phyloP scores from a whole-genome alignment of 352 stramenopile species.

The Plasmopara halstedii region DNA sequence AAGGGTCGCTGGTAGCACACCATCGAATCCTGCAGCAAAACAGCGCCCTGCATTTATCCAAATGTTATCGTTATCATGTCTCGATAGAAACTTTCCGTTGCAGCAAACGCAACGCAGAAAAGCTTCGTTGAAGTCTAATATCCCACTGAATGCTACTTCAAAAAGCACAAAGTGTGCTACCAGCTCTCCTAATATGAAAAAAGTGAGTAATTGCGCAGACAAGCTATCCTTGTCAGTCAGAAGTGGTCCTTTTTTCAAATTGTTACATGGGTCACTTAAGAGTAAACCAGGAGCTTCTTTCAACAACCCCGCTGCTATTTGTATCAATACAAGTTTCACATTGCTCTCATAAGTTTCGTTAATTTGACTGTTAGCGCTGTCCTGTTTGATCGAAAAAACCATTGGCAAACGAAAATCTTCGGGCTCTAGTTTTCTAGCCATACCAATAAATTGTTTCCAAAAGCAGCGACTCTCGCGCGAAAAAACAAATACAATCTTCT shows the following conservation, averaged over 20 bases:
- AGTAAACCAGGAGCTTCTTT: slow-evolving; percentile 32
- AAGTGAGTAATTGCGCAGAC: slow-evolving; percentile 26
- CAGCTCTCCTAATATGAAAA: slow-evolving; percentile 56
- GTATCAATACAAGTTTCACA: slow-evolving; percentile 37
- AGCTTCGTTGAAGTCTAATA: slow-evolving; percentile 44
- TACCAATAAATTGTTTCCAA: slow-evolving; percentile 46
- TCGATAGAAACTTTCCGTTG: slow-evolving; percentile 16
- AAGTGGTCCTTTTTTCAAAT: background rate
- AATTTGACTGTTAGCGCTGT: slow-evolving; percentile 3
- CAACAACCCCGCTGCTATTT: slow-evolving; percentile 21
- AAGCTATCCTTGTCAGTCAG: slow-evolving; percentile 14
- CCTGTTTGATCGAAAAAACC: slow-evolving; percentile 25
- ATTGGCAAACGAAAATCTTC: slow-evolving; percentile 41
- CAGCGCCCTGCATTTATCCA: slow-evolving; percentile 20
- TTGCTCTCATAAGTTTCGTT: slow-evolving; percentile 11
- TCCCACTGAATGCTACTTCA: slow-evolving; percentile 32
- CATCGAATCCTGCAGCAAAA: slow-evolving; percentile 50
- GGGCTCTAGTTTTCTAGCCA: slow-evolving; percentile 26
- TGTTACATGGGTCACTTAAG: slow-evolving; percentile 1
- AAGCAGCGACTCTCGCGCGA: slow-evolving; percentile 19
- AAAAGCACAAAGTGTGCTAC: slow-evolving; percentile 53
- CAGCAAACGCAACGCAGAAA: slow-evolving; percentile 41
- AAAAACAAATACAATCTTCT: slow-evolving; percentile 38
- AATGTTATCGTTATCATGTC: slow-evolving; percentile 14
- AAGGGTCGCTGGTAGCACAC: slow-evolving; percentile 44